These are phyloP conservation scores for Claviceps humidiphila DNA, from an alignment of 2,329 filamentous ascomycete genomes.

Conservation along the genomic window DNA sequence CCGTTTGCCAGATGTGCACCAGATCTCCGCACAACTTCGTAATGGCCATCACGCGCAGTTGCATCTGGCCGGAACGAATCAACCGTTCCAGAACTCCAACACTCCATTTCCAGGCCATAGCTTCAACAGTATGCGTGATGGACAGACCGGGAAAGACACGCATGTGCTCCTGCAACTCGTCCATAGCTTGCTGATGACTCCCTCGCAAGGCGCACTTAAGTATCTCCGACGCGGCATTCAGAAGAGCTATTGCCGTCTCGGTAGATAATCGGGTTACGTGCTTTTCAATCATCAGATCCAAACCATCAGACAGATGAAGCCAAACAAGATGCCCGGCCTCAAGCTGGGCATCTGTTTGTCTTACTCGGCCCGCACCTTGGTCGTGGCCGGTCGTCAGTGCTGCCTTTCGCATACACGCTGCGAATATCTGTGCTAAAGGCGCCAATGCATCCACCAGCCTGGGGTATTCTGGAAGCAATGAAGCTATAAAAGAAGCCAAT, in stretches of 20 bases:
- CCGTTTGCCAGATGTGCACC: constrained; percentile 49
- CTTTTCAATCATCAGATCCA: constrained; percentile 39
- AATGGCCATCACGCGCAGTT: constrained; percentile 69
- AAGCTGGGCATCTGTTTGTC: constrained; percentile 21
- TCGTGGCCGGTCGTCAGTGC: constrained; percentile 10
- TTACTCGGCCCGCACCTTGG: constrained; percentile 9
- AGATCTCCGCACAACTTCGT: constrained; percentile 60
- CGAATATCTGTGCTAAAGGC: constrained; percentile 22
- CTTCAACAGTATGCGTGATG: constrained; percentile 27
- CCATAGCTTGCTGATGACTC: constrained; percentile 21
- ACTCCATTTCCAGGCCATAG: constrained; percentile 52
- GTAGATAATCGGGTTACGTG: constrained; percentile 36
- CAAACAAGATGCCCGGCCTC: constrained; percentile 31
- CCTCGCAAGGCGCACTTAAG: constrained; percentile 27
- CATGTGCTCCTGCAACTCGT: constrained; percentile 14
- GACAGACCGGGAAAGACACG: constrained; percentile 23
- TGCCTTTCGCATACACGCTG: constrained; percentile 20
- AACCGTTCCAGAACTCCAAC: constrained; percentile 57
- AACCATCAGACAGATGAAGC: constrained; percentile 24
- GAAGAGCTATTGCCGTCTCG: constrained; percentile 27
- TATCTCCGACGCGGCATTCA: constrained; percentile 31
- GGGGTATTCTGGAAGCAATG: constrained; percentile 31
- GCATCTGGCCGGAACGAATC: constrained; percentile 78
- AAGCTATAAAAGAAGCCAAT: constrained; percentile 28
- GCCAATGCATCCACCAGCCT: constrained; percentile 32